phyloP scores from a whole-genome alignment of 352 stramenopile species.

The Globisporangium emineosum region DNA sequence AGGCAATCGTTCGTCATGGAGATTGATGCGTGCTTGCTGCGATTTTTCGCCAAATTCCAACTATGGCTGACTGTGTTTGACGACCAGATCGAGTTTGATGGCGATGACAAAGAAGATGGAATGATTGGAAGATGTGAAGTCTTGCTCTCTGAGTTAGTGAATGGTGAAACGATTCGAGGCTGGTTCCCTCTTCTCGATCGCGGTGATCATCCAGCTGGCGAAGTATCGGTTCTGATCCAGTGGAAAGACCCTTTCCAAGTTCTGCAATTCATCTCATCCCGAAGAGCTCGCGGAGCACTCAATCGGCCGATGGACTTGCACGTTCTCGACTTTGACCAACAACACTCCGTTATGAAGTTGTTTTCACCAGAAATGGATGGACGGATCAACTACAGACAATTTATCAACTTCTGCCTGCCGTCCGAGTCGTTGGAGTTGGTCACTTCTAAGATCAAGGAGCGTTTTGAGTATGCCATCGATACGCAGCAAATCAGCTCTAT shows the following conservation, averaged over 20 bases:
- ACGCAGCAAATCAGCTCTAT: slow-evolving; percentile 36
- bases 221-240: slow-evolving; percentile 69
- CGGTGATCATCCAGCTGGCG: slow-evolving; percentile 49
- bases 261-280: slow-evolving; percentile 40
- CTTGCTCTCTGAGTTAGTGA: slow-evolving; percentile 57
- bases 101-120: slow-evolving; percentile 37
- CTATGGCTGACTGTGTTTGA: slow-evolving; percentile 88
- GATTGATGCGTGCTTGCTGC: slow-evolving; percentile 71
- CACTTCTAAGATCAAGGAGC: slow-evolving; percentile 58
- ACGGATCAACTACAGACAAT: slow-evolving; percentile 69
- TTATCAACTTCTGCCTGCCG: slow-evolving; percentile 52
- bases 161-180: slow-evolving; percentile 64
- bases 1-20: slow-evolving; percentile 66
- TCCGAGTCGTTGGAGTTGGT: slow-evolving; percentile 55
- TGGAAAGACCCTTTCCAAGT: slow-evolving; percentile 81
- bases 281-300: slow-evolving; percentile 27
- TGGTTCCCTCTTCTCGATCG: slow-evolving; percentile 72
- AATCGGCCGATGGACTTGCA: slow-evolving; percentile 38
- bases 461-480: slow-evolving; percentile 58
- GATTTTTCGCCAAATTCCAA: slow-evolving; percentile 79
- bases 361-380: slow-evolving; percentile 63
- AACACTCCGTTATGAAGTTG: slow-evolving; percentile 56
- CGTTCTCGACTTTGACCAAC: slow-evolving; percentile 65
- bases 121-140: slow-evolving; percentile 76
- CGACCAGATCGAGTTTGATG: slow-evolving; percentile 48